phyloP scores from a whole-genome alignment of 305 asterid genomes.

The Fraxinus sp. region DNA sequence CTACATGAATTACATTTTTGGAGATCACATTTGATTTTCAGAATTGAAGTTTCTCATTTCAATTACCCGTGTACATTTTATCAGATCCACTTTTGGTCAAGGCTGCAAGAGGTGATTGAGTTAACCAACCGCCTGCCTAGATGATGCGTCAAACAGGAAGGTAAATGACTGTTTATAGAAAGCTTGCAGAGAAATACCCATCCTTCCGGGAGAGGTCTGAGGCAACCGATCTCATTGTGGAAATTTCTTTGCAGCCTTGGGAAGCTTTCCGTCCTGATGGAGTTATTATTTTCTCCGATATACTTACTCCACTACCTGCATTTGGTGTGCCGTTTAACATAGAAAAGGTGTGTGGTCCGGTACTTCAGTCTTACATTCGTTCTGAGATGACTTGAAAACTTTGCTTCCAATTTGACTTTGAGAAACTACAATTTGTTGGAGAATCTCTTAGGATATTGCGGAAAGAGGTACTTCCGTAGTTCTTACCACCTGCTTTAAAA shows the following conservation, averaged over 20 bases:
- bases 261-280: slow-evolving; percentile 94
- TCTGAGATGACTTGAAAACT: slow-evolving; percentile 63
- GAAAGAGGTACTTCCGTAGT: slow-evolving; percentile 53
- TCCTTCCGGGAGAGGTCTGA: slow-evolving; percentile 99
- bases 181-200: slow-evolving; percentile 93
- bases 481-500: neutral
- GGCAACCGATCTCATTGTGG: slow-evolving; percentile 97
- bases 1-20: neutral
- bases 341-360: slow-evolving; percentile 83
- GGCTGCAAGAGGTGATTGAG: slow-evolving; percentile 86
- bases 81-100: slow-evolving; percentile 90
- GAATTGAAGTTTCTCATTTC: slow-evolving; percentile 13
- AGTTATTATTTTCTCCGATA: slow-evolving; percentile 90
- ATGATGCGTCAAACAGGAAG: slow-evolving; percentile 99
- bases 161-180: slow-evolving; percentile 90
- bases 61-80: slow-evolving; percentile 5
- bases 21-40: neutral
- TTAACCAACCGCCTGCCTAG: slow-evolving; percentile 91
- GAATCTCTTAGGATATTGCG: slow-evolving; percentile 73
- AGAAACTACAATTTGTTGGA: slow-evolving; percentile 75
- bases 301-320: slow-evolving; percentile 93
- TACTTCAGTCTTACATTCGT: slow-evolving; percentile 75
- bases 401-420: slow-evolving; percentile 76
- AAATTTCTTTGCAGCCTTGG: slow-evolving; percentile 99
- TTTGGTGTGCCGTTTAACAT: slow-evolving; percentile 95